A percentile compares a stretch with the other conserved stretches of the same genome.
These are phyloP conservation scores for Paramarasmius palmivorus DNA, from an alignment of 1,284 basidiomycete species.

Conservation along the genomic window DNA sequence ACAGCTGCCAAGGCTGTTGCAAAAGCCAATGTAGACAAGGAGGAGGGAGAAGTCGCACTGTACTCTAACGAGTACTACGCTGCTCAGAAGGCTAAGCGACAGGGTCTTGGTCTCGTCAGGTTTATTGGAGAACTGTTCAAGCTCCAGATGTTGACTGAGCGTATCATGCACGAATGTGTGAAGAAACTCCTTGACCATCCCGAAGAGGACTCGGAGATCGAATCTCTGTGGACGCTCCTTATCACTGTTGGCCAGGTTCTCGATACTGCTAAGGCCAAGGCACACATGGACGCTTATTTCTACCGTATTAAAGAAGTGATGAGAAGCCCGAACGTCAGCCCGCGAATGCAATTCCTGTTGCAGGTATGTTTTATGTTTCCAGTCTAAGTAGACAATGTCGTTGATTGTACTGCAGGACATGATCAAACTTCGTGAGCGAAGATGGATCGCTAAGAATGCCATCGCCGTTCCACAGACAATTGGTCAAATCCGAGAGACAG, in stretches of 20 bases:
- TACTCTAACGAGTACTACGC: slow-evolving; percentile 98
- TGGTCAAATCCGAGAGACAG: slow-evolving; percentile 86
- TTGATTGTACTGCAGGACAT: slow-evolving; percentile 61
- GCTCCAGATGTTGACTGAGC: slow-evolving; percentile 90
- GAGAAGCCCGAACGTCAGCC: slow-evolving; percentile 74
- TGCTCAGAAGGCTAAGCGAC: slow-evolving; percentile 95
- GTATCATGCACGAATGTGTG: slow-evolving; percentile 96
- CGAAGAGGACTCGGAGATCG: slow-evolving; percentile 96
- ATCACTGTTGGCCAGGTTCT: slow-evolving; percentile 85
- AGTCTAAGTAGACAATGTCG: slow-evolving; percentile 9
- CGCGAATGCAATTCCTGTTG: slow-evolving; percentile 95
- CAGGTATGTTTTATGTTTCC: slow-evolving; percentile 55
- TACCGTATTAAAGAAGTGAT: slow-evolving; percentile 82
- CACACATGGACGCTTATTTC: slow-evolving; percentile 93
- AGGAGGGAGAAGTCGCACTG: slow-evolving; percentile 65
- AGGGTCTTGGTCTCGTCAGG: slow-evolving; percentile 94
- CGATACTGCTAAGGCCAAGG: slow-evolving; percentile 78
- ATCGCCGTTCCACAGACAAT: slow-evolving; percentile 86
- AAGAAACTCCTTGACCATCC: slow-evolving; percentile 93
- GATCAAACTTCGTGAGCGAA: slow-evolving; percentile 83
- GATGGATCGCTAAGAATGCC: slow-evolving; percentile 78
- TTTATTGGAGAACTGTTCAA: slow-evolving; percentile 99
- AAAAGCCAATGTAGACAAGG: no score
- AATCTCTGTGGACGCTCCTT: slow-evolving; percentile 91
- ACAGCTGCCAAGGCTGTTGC: slow-evolving; percentile 63